A percentile compares a stretch with the other conserved stretches of the same genome.
Evolutionary conservation across 148 eudicot species (phyloP).

Genomic region (Chenopodium quinoa): DNA sequence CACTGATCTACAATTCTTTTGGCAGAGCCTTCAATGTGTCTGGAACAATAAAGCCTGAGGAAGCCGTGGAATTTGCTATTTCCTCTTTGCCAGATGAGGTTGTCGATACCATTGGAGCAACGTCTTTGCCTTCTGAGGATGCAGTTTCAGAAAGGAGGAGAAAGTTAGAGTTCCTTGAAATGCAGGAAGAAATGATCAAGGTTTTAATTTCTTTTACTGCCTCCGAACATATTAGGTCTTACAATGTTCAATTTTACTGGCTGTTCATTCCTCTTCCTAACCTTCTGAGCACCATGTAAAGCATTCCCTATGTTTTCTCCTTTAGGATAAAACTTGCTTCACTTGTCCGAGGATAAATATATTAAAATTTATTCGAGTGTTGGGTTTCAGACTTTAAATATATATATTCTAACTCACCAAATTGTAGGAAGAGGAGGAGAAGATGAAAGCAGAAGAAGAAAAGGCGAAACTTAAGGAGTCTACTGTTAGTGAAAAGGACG

Average conservation of each 20-base stretch:
- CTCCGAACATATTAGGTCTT: not conserved
- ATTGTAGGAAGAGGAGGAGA: conserved; percentile 59
- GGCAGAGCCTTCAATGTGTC: conserved; percentile 68
- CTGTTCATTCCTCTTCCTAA: not conserved
- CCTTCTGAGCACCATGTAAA: not conserved
- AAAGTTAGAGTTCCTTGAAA: conserved; percentile 78
- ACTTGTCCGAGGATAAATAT: not conserved
- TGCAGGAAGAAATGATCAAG: conserved; percentile 83
- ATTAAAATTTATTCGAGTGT: not conserved
- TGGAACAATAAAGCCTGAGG: conserved; percentile 66
- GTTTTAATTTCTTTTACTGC: conserved; percentile 25
- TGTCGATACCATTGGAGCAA: conserved; percentile 66
- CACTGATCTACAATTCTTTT: not conserved
- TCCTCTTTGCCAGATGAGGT: conserved; percentile 85
- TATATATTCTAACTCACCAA: conserved; percentile 14
- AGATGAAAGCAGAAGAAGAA: conserved; percentile 54
- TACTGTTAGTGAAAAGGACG: conserved; percentile 48
- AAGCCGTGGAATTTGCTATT: conserved; percentile 70
- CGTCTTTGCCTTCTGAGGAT: conserved; percentile 68
- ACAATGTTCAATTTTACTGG: not conserved
- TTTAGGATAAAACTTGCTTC: not conserved
- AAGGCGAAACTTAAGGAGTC: conserved; percentile 57
- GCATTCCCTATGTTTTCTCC: not conserved
- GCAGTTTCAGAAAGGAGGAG: conserved; percentile 73
- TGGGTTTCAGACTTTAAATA: not conserved